A percentile compares a stretch with the other conserved stretches of the same genome.
Evolutionary conservation across 1,284 basidiomycete genomes (phyloP).

Genomic region (Mycena citricolor): DNA sequence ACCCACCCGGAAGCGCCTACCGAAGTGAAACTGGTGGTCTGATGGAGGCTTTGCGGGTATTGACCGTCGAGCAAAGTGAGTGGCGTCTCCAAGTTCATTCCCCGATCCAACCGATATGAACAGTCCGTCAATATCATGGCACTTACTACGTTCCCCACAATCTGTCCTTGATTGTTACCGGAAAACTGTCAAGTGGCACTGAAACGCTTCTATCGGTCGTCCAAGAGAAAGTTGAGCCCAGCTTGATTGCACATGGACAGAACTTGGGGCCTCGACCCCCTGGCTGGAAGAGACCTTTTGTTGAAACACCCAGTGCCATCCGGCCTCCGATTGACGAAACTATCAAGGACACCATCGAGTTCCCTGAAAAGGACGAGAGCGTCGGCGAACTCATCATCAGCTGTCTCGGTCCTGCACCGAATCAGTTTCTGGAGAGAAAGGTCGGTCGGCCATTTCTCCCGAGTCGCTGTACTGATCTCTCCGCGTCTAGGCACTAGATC

Average conservation of each 20-base stretch:
- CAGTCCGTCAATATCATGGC: slow-evolving; percentile 88
- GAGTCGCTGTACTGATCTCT: background rate
- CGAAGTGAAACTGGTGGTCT: slow-evolving; percentile 96
- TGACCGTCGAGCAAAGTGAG: slow-evolving; percentile 90
- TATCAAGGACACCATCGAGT: slow-evolving; percentile 74
- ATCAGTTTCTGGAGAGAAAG: slow-evolving; percentile 76
- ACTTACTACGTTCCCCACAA: slow-evolving; percentile 97
- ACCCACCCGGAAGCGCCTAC: slow-evolving; percentile 85
- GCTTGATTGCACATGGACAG: slow-evolving; percentile 74
- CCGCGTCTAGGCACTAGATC: slow-evolving; percentile 68
- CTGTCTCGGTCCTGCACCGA: slow-evolving; percentile 79
- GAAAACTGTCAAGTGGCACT: slow-evolving; percentile 75
- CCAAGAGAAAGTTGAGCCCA: slow-evolving; percentile 81
- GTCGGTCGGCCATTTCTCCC: slow-evolving; percentile 35
- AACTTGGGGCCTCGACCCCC: slow-evolving; percentile 63
- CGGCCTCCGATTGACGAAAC: slow-evolving; percentile 58
- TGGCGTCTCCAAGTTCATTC: slow-evolving; percentile 13
- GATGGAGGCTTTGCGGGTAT: slow-evolving; percentile 85
- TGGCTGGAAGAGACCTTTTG: slow-evolving; percentile 93
- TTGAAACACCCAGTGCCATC: slow-evolving; percentile 80
- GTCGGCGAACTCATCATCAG: slow-evolving; percentile 84
- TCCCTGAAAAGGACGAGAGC: slow-evolving; percentile 96
- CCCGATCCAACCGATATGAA: slow-evolving; percentile 12
- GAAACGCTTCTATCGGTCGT: slow-evolving; percentile 72
- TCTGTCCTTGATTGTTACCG: slow-evolving; percentile 79